Evolutionary conservation across 768 basidiomycete species (phyloP), one percentile per base, ranked within the genome.

Genomic region (Tylopilus vinaceipallidus): DNA sequence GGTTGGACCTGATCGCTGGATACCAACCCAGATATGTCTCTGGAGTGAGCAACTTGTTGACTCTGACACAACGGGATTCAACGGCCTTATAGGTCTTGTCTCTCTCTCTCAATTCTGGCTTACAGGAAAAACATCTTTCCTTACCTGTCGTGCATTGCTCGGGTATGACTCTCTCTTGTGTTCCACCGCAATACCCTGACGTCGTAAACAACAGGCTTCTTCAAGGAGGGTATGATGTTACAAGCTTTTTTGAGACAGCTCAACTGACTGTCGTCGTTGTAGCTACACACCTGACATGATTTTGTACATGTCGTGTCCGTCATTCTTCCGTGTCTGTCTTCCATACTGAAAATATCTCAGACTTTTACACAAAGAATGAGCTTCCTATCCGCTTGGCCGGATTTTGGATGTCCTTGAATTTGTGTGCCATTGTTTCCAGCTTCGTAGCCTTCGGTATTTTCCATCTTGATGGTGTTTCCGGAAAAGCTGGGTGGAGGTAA

Each of bases 351-450:
- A 16, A 45, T 16, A 12, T 34, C 1, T 8, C n/a, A 52, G 56
- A 57, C 35, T 86, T 78, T 45, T 84, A 84, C 60, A 82, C 78
- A 11, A 82, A 81, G 60, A 71, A 65, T 22, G 80, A n/a, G n/a
- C n/a, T n/a, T n/a, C n/a, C n/a, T n/a, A n/a, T n/a, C n/a, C n/a
- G n/a, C n/a, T n/a, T n/a, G 82, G 58, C 82, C 1, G 80, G 75
- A 56, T 86, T 87, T 72, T 88, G 83, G 84, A 72, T 79, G 24
- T 80, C 81, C 5, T 78, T 78, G 61, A 81, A 84, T 45, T 46
- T 76, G 2, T 71, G 78, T 4, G 65, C 76, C 37, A 80, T 88
- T 42, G 53, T 81, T 17, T 74, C 78, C 42, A 79, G 80, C 3
- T 87, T 90, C 63, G n/a, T n/a, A n/a, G n/a, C n/a, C n/a, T n/a